Base-by-base conservation (phyloP, 2,329 filamentous ascomycete genomes). In the Orbilia blumenaviensis region DNA sequence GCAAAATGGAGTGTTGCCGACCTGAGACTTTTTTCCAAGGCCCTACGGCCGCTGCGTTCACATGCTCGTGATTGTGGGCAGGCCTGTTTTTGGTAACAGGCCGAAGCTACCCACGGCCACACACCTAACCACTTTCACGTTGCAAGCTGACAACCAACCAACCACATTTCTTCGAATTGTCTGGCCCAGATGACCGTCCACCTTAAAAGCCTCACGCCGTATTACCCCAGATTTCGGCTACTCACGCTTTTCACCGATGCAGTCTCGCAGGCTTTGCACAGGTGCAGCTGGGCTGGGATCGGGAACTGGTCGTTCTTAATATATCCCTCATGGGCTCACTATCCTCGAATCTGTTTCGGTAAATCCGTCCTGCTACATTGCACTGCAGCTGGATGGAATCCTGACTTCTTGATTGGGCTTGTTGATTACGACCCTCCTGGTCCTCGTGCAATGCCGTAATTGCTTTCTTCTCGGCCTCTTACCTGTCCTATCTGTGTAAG, bases 151-250 rank as follows among this genome's bases (percentile, higher is more conserved):
- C 16, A 29, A 8, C 54, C 58, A 64, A 34, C 71, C 71, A 75
- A 75, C 71, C 71, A 75, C 1, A 64, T 21, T 34, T 16, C 54
- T 54, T 56, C 16, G 21, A 63, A 63, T 50, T 38, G 29, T 56
- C 48, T 63, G 58, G 27, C 56, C 60, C 54, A 69, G 54, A 68
- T 46, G 44, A 29, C 52, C 29, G 27, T 38, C 52, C n/a, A 25
- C 29, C 44, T 42, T 36, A 75, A 75, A 75, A 75, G 71, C 71
- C 71, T 75, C 71, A 75, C 69, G 52, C 66, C 48, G 67, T 52
- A 38, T 52, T 75, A 75, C 71, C 71, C 71, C 71, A 75, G 71
- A 75, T 75, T 75, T 75, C 71, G 71, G 71, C 50, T 75, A 75
- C 71, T 60, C 63, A 75, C 71, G 71, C 71, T 67, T 68, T 61